Evolutionary conservation across 768 basidiomycete genomes (phyloP).

Genomic region (Cystobasidiopsis lactophilus): DNA sequence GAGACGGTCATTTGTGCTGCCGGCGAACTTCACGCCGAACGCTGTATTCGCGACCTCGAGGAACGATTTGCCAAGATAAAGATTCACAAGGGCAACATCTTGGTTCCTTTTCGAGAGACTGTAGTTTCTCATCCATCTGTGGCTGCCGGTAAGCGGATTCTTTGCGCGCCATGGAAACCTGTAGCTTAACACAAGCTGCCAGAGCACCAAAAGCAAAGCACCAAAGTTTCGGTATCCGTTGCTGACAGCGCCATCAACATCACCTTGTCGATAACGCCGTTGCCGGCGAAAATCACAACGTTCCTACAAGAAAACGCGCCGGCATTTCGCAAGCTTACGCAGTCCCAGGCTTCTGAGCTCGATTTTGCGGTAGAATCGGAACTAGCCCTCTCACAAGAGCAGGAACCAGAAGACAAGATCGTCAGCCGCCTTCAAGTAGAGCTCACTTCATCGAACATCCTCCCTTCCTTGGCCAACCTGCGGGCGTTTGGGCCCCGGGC

Average conservation of each 20-base stretch:
- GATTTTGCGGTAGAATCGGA: no score
- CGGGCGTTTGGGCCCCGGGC: constrained; percentile 85
- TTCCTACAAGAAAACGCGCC: constrained; percentile 56
- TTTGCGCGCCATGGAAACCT: not conserved
- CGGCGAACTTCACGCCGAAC: constrained; percentile 88
- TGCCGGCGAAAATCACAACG: constrained; percentile 46
- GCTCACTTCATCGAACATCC: no score
- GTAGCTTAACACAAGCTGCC: constrained; percentile 31
- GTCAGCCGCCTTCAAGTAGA: constrained; percentile 16
- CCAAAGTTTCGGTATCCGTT: constrained; percentile 45
- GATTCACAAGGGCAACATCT: constrained; percentile 80
- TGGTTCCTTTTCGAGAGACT: constrained; percentile 94
- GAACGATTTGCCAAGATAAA: constrained; percentile 85
- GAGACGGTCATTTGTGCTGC: constrained; percentile 93
- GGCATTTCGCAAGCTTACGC: constrained; percentile 28
- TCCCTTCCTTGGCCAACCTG: constrained; percentile 36
- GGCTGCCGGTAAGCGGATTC: constrained; percentile 30
- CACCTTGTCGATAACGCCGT: constrained; percentile 56
- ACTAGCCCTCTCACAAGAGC: no score
- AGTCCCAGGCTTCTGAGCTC: constrained; percentile 11
- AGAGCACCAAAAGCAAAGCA: constrained; percentile 59
- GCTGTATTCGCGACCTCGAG: constrained; percentile 42
- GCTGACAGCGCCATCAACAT: constrained; percentile 53
- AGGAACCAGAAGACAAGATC: constrained; percentile 27
- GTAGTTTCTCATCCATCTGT: constrained; percentile 41